Percentiles rank a stretch among this genome's conserved stretches.
phyloP scores from a whole-genome alignment of 495 filamentous ascomycete genomes.

The Talaromyces borbonicus region DNA sequence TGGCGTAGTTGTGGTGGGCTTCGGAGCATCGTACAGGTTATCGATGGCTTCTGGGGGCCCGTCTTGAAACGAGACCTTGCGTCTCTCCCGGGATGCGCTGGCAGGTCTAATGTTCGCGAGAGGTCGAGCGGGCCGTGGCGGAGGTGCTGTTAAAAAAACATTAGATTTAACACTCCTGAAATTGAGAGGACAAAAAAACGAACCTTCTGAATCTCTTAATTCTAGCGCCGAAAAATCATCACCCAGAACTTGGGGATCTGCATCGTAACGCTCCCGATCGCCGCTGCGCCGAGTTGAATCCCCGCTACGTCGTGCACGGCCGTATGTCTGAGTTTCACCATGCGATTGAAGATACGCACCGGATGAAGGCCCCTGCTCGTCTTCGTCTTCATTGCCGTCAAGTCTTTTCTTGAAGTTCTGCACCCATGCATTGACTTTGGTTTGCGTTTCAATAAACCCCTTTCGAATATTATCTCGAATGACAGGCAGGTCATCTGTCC shows the following conservation, averaged over 20 bases:
- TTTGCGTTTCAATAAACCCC: slow-evolving; percentile 90
- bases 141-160: slow-evolving; percentile 35
- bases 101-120: slow-evolving; percentile 71
- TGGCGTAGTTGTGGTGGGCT: slow-evolving; percentile 34
- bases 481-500: slow-evolving; percentile 76
- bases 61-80: slow-evolving; percentile 74
- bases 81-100: slow-evolving; percentile 57
- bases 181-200: background rate
- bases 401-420: slow-evolving; percentile 80
- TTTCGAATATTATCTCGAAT: slow-evolving; percentile 91
- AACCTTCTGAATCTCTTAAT: slow-evolving; percentile 67
- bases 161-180: background rate
- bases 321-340: slow-evolving; percentile 19
- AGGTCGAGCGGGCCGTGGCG: slow-evolving; percentile 49
- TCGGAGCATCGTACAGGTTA: slow-evolving; percentile 58
- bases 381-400: slow-evolving; percentile 67
- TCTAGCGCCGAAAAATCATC: slow-evolving; percentile 90
- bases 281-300: slow-evolving; percentile 57
- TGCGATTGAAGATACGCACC: slow-evolving; percentile 33
- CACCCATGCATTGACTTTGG: slow-evolving; percentile 87
- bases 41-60: slow-evolving; percentile 66
- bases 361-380: slow-evolving; percentile 32
- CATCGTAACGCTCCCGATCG: slow-evolving; percentile 86
- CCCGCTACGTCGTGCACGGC: slow-evolving; percentile 42
- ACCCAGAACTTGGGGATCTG: slow-evolving; percentile 80